Evolutionary conservation across 2,329 filamentous ascomycete species (phyloP), one percentile per base, ranked within the genome.

Genomic region (Sarocladiaceae sp.): DNA sequence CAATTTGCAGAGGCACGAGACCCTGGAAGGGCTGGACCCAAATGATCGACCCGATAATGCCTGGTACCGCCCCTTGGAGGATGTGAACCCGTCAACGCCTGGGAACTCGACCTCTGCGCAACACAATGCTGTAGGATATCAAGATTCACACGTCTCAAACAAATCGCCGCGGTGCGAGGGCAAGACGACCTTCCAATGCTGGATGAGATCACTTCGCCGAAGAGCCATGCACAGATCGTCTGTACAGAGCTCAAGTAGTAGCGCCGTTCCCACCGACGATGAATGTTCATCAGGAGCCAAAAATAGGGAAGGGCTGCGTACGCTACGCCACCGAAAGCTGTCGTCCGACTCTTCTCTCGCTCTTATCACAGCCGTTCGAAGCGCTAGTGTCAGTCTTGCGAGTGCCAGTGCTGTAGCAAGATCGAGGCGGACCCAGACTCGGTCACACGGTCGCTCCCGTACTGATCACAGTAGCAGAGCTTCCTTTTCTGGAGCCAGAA

Each of bases 331-430:
- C 24, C 21, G 37, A 12, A 27, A 41, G 45, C 80, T 78, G 6
- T 85, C 83, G 2, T 86, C 86, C 11, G 75, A 76, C 1, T 88
- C 85, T 6, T 94, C 89, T 0, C 80, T 87, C 48, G 84, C 78
- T 2, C 89, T 90, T 56, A 79, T 96, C 31, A 80, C 82, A n/a
- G 83, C 80, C 13, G 76, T 94, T 53, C 88, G 84, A 59, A 93
- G 88, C 50, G 85, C 86, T 43, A 90, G 84, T 47, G 73, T 88
- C 48, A 95, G 88, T 48, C 69, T 90, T 47, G 76, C 81, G 39
- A 88, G 83, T 54, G 73, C 78, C 52, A 94, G 86, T 62, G 70
- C 84, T 47, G 69, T 78, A 37, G 76, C 78, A 24, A 74, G 77
- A 44, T 83, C 82, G 10, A 73, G 74, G 47, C 69, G 63, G 48